phyloP scores from a whole-genome alignment of 176 grass and related monocot species.

The Leersia perrieri region DNA sequence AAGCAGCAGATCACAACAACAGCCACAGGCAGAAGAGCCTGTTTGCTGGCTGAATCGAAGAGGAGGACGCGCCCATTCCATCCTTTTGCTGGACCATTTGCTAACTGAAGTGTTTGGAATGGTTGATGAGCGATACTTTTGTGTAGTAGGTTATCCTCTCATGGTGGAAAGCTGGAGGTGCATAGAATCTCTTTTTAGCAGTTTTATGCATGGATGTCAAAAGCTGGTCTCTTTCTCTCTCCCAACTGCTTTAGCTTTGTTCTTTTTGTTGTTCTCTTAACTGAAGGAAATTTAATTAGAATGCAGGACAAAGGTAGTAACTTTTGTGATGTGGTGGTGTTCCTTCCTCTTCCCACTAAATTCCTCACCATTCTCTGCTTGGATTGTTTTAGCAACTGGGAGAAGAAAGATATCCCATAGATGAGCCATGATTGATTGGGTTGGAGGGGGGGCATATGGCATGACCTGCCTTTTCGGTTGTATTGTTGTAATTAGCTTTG shows the following conservation, averaged over 20 bases:
- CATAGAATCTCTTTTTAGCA: slow-evolving; percentile 44
- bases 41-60: neutral
- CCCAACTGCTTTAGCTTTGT: slow-evolving; percentile 26
- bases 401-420: slow-evolving; percentile 5
- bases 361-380: slow-evolving; percentile 20
- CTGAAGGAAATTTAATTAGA: slow-evolving; percentile 49
- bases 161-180: slow-evolving; percentile 40
- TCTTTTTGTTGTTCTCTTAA: slow-evolving; percentile 36
- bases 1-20: slow-evolving; percentile 1
- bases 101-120: slow-evolving; percentile 4
- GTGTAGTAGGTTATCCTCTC: slow-evolving; percentile 59
- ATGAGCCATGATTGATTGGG: neutral
- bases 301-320: slow-evolving; percentile 45
- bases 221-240: slow-evolving; percentile 17
- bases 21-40: neutral
- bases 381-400: slow-evolving; percentile 38
- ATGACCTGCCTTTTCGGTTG: slow-evolving; percentile 34
- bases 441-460: neutral
- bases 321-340: slow-evolving; percentile 28
- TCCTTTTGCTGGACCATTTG: neutral
- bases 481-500: slow-evolving; percentile 49
- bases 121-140: slow-evolving; percentile 51
- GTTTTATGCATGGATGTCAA: slow-evolving; percentile 42
- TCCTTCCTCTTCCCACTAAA: neutral
- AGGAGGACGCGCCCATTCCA: neutral